Evolutionary conservation across 768 basidiomycete genomes (phyloP), one percentile per base, ranked within the genome.

Genomic region (Lactifluus pinguis): DNA sequence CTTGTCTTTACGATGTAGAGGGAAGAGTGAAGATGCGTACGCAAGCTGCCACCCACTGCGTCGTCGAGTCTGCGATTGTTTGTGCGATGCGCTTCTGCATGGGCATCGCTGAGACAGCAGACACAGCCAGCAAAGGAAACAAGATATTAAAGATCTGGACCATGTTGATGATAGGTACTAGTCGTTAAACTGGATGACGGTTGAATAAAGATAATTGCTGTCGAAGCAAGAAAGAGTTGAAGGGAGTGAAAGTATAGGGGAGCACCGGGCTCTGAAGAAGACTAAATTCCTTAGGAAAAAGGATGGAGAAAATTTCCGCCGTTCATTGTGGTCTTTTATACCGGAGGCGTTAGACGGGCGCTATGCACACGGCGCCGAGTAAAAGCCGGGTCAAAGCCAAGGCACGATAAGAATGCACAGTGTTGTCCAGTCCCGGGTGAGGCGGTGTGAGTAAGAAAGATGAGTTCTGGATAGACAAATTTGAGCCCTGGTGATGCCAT

Each of bases 1-100:
- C n/a, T 19, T 30, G 2, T 9, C 14, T 25, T 25, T 11, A 21
- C 7, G 15, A 39, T 10, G 19, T 5, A 36, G 52, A 17, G 68
- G 14, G 39, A 17, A 29, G 19, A 49, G 36, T 34, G 32, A 25
- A 53, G 13, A 1, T 34, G 74, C 80, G 38, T 72, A 82, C 79
- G 59, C 82, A 82, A 50, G 81, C 81, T 48, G 75, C 68, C 64
- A 78, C 79, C 81, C 80, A 83, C 51, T 76, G 67, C 17, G 68
- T 66, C 14, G 79, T 81, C 1, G 81, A 75, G 51, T 77, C 79
- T 3, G 75, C 57, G 53, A 80, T 81, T 44, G 69, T 67, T 68
- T 83, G 81, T 1, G 73, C 76, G 64, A 82, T 80, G 42, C 80
- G 78, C 71, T 78, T 82, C 49, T 65, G 41, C 34, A 61, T 74